Conservation (phyloP, 768 basidiomycete species). For the Podaxis carcinomalis region DNA sequence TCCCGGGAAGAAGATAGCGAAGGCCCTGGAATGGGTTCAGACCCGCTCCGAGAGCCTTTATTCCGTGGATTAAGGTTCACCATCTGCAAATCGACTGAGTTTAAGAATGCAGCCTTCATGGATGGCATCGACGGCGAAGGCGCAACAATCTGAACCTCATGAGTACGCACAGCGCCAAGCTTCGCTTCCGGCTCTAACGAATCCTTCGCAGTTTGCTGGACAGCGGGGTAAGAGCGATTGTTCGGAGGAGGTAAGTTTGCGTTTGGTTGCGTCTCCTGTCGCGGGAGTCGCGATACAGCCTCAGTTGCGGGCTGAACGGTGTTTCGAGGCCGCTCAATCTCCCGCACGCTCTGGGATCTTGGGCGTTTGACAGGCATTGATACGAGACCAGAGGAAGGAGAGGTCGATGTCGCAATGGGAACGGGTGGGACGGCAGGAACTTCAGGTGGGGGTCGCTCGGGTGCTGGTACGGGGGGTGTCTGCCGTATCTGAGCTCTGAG, state of each 20-base stretch:
- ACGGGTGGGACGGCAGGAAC: background rate
- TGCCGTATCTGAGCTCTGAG: background rate
- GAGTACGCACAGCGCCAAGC: background rate
- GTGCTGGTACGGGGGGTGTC: background rate
- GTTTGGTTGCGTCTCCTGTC: background rate
- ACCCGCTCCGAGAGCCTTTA: background rate
- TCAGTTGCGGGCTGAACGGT: background rate
- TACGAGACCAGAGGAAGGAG: background rate
- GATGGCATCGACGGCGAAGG: background rate
- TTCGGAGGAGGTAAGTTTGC: background rate
- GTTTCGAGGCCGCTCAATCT: background rate
- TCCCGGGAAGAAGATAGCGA: too few relatives aligned
- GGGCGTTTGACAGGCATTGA: background rate
- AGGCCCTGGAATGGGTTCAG: background rate
- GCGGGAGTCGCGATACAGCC: background rate
- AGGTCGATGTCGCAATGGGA: background rate
- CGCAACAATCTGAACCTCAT: background rate
- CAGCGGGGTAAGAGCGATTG: background rate
- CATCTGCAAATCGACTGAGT: background rate
- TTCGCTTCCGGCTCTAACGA: background rate
- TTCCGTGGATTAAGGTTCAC: too few relatives aligned
- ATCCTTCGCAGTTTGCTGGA: background rate
- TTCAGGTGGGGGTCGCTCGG: background rate
- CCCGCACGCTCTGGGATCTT: background rate
- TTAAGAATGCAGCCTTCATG: background rate